A percentile compares a stretch with the other conserved stretches of the same genome.
Evolutionary conservation across 257 asterid species (phyloP).

Genomic region (Solanum lycopersicoides): DNA sequence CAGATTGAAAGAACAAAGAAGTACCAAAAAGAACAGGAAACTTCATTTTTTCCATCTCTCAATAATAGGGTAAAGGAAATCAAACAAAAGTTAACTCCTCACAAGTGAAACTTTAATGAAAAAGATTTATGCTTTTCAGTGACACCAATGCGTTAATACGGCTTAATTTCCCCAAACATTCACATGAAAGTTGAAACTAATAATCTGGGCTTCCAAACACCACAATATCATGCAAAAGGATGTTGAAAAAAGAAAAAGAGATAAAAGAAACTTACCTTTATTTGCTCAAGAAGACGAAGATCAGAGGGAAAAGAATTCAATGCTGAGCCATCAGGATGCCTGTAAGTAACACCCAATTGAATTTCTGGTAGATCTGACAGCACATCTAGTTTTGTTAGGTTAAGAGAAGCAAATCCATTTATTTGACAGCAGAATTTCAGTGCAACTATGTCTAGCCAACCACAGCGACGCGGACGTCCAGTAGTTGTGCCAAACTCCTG

Average conservation of each 20-base stretch:
- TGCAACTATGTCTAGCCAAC: conserved; percentile 92
- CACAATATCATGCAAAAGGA: neutral
- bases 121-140: neutral
- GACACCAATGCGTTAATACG: neutral
- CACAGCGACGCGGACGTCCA: conserved; percentile 98
- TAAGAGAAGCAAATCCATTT: conserved; percentile 78
- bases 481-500: conserved; percentile 96
- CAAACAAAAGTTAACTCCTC: neutral
- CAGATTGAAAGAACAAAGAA: neutral
- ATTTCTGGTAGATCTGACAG: conserved; percentile 70
- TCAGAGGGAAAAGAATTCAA: conserved; percentile 76
- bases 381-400: conserved; percentile 93
- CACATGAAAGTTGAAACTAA: neutral
- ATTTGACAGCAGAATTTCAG: conserved; percentile 64
- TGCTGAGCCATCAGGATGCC: conserved; percentile 44
- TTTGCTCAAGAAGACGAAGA: conserved; percentile 57
- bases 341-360: conserved; percentile 67
- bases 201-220: neutral
- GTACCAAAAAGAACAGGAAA: neutral
- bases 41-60: neutral
- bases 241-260: neutral
- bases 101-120: neutral
- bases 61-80: neutral
- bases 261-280: conserved; percentile 32
- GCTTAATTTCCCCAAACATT: neutral